Conservation (phyloP, 768 basidiomycete genomes). For the Amanita rubescens region DNA sequence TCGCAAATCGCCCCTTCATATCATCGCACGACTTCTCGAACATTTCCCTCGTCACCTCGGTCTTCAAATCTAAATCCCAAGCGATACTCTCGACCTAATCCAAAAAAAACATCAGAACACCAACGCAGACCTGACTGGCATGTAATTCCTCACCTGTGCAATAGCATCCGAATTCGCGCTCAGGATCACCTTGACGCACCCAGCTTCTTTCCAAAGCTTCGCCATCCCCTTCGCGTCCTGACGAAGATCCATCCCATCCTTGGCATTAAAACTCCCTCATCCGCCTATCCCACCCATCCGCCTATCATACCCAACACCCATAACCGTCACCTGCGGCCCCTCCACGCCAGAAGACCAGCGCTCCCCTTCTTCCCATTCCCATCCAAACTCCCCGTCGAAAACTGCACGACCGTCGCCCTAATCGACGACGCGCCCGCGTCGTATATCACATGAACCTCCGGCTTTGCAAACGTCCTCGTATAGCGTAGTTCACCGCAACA, state of each 20-base stretch:
- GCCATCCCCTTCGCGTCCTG: conserved; percentile 81
- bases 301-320: conserved; percentile 79
- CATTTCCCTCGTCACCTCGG: conserved; percentile 66
- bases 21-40: conserved; percentile 74
- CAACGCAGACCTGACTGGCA: no score
- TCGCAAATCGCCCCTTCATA: conserved; percentile 28
- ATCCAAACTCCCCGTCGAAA: conserved; percentile 43
- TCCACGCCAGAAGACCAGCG: conserved; percentile 26
- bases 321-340: conserved; percentile 62
- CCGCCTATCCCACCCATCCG: conserved; percentile 68
- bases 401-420: conserved; percentile 69
- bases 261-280: conserved; percentile 77
- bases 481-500: conserved; percentile 96
- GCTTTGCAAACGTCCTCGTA: conserved; percentile 81
- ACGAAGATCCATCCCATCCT: conserved; percentile 60
- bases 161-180: conserved; percentile 85
- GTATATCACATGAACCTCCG: conserved; percentile 86
- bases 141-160: conserved; percentile 48
- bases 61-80: conserved; percentile 85
- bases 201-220: conserved; percentile 92
- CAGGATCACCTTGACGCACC: conserved; percentile 82
- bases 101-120: conserved; percentile 3
- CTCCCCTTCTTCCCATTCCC: conserved; percentile 35
- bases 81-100: conserved; percentile 77
- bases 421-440: conserved; percentile 88